Evolutionary conservation across 164 flowering plant species (phyloP).

Genomic region (Umbilicus rupestris): DNA sequence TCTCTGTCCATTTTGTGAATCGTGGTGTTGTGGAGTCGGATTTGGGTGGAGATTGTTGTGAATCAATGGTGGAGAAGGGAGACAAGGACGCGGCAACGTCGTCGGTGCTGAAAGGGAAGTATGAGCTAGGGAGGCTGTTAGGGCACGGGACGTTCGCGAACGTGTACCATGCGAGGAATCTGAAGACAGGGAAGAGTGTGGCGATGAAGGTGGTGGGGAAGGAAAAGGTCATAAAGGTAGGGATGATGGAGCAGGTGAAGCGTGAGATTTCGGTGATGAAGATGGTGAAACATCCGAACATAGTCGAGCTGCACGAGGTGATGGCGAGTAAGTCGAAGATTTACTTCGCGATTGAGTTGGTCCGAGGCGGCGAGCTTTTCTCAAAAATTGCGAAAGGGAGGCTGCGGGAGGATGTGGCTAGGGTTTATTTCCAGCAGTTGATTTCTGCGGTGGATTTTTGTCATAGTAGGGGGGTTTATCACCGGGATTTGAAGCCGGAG

Average conservation of each 20-base stretch:
- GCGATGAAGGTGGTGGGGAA: slow-evolving; percentile 52
- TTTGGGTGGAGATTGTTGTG: neutral
- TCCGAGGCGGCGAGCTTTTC: slow-evolving; percentile 51
- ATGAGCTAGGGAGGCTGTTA: slow-evolving; percentile 25
- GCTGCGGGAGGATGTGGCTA: slow-evolving; percentile 34
- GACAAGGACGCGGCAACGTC: neutral
- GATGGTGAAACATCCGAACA: slow-evolving; percentile 45
- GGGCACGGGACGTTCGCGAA: slow-evolving; percentile 42
- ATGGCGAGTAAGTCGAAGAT: slow-evolving; percentile 50
- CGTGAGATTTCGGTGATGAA: slow-evolving; percentile 56
- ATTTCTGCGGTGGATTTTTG: slow-evolving; percentile 52
- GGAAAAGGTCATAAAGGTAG: slow-evolving; percentile 41
- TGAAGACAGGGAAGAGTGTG: slow-evolving; percentile 30
- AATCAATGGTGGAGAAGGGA: slow-evolving; percentile 4
- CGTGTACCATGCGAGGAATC: slow-evolving; percentile 40
- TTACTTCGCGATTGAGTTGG: slow-evolving; percentile 53
- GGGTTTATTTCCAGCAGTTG: slow-evolving; percentile 43
- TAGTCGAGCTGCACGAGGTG: slow-evolving; percentile 45
- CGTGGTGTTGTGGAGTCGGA: neutral
- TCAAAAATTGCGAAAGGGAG: slow-evolving; percentile 35
- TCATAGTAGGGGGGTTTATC: slow-evolving; percentile 50
- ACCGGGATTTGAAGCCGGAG: slow-evolving; percentile 48
- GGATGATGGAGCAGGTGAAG: slow-evolving; percentile 55
- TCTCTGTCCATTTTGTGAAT: neutral
- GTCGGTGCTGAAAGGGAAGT: slow-evolving; percentile 22